phyloP scores from a whole-genome alignment of 371 early-diverging fungal species.

The Mortierella sp. region DNA sequence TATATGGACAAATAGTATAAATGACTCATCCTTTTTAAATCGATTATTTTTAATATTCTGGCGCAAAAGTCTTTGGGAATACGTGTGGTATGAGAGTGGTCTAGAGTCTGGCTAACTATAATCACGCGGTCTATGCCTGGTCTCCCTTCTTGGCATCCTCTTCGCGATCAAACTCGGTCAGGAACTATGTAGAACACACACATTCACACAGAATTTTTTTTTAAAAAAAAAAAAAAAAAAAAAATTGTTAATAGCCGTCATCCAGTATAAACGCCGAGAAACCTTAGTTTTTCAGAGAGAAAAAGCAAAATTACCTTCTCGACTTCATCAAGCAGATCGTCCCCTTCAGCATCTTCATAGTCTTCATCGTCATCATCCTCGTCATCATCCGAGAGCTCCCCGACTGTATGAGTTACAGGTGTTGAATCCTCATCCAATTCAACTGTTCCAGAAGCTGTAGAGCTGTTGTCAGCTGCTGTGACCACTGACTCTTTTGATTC shows the following conservation, averaged over 20 bases:
- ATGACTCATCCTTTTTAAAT: neutral
- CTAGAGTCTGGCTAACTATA: too few species aligned
- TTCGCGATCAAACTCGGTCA: conserved; percentile 47
- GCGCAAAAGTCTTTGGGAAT: too few species aligned
- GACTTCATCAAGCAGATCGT: conserved; percentile 51
- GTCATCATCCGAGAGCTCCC: conserved; percentile 19
- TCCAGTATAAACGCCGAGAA: too few species aligned
- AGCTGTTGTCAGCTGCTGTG: neutral
- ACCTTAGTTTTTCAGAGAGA: neutral
- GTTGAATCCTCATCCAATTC: too few species aligned
- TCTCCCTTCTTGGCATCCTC: conserved; percentile 35
- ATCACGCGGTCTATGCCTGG: too few species aligned
- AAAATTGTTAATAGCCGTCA: neutral
- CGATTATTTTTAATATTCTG: too few species aligned
- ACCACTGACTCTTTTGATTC: neutral
- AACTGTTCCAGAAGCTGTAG: neutral
- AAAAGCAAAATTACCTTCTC: conserved; percentile 40
- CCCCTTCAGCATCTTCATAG: conserved; percentile 45
- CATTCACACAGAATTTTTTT: neutral
- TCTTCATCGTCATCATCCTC: conserved; percentile 32
- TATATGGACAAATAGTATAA: conserved; percentile 51
- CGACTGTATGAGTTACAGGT: neutral
- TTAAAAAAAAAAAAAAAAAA: neutral
- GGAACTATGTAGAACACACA: conserved; percentile 21
- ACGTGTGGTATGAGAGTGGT: too few species aligned